Evolutionary conservation across 345 rosid species (phyloP), one percentile per base, ranked within the genome.

Genomic region (Eucalyptus caleyi): DNA sequence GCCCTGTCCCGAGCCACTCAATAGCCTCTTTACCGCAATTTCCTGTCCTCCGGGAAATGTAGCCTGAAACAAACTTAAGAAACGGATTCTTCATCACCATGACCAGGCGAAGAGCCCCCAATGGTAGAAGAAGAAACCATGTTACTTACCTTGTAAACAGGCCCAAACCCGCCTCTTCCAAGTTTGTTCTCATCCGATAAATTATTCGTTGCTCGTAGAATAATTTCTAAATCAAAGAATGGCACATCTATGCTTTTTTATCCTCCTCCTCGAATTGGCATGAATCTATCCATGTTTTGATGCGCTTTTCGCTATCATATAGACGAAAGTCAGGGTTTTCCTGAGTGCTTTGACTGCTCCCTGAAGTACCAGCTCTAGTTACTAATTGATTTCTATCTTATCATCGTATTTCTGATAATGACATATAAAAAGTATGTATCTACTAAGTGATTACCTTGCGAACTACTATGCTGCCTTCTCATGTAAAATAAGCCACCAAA

Each of bases 21-120:
- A 93, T 2, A 94, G 92, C 88, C 98, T 94, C 91, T 96, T 96
- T 5, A 96, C 91, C 4, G 97, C 97, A 42, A 96, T 91, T 83
- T 94, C 93, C 85, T 89, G 88, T 27, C 96, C 96, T 50, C 91
- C 90, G 6, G 93, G 92, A 88, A 95, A 91, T 27, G 8, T 92
- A 5, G 92, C 94, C 97, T 95, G 72, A 67, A 45, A 45, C 12
- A 32, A 50, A 72, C 14, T 72, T 19, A 5, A 72, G 1, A n/a
- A 23, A 72, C 26, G 83, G 83, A 21, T 19, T 72, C 45, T 19
- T 72, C 83, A 37, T 72, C 14, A 40, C 45, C n/a, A n/a, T n/a
- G n/a, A n/a, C n/a, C n/a, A n/a, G n/a, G n/a, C n/a, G n/a, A n/a
- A 6, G 26, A 37, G 83, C 45, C 45, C 27, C 4, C 37, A 27